Evolutionary conservation across 164 flowering plant genomes (phyloP), one percentile per base, ranked within the genome.

Genomic region (Brasenia schreberi): DNA sequence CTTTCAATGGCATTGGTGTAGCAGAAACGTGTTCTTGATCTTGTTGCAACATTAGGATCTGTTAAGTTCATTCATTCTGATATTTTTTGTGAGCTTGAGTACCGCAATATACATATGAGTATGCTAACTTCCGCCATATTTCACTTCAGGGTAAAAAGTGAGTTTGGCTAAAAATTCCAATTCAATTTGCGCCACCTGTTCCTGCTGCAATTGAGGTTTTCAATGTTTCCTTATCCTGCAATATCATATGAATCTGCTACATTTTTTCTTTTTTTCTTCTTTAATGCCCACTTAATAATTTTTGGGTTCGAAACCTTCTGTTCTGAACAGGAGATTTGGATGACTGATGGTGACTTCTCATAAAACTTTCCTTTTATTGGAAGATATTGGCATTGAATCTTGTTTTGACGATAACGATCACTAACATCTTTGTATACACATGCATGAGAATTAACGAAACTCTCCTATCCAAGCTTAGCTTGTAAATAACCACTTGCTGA

Each of bases 161-260:
- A 5, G 72, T 81, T 43, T 82, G 85, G 85, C 66, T 82, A 49
- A 78, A 77, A 66, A 23, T 82, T 69, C 82, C 83, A 11, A 78
- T 78, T 70, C 75, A 70, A 66, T 78, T 78, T 42, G 78, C 27
- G 52, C 73, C 80, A 73, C 83, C 80, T 69, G 75, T 78, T 71
- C 78, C 79, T 67, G 67, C 72, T 66, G 78, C 80, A 10, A 78
- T 81, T 18, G 64, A 78, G 81, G 83, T 78, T 71, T 5, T 5
- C 65, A 7, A 14, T 63, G 33, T 65, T 49, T 17, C 45, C n/a
- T 45, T 1, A 7, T 45, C 12, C 53, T 45, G 53, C 12, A 7
- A 2, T 45, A 45, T 45, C 53, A 23, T 23, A 23, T 45, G 53
- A 45, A 45, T 7, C 53, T 45, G 53, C 11, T 12, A 2, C 53